A percentile compares a stretch with the other conserved stretches of the same genome.
Evolutionary conservation across 169 alveolate genomes (phyloP).

Genomic region (Eimeria acervulina): DNA sequence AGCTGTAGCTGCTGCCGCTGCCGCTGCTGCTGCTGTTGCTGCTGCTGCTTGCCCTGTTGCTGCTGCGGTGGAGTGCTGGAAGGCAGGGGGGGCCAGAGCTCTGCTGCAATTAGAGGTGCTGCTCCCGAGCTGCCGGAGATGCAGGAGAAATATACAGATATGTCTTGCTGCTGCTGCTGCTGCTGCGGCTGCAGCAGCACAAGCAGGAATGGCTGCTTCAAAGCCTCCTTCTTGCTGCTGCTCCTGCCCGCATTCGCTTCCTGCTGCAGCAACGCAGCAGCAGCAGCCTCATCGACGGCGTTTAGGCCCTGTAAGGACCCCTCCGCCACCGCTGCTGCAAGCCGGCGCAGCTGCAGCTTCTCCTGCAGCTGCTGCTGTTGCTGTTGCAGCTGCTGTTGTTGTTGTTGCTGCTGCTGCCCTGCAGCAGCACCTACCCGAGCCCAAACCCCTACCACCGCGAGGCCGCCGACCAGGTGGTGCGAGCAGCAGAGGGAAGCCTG

Average conservation of each 20-base stretch:
- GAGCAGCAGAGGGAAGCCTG: conserved; percentile 61
- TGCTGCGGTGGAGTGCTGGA: background rate
- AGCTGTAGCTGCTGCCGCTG: conserved; percentile 46
- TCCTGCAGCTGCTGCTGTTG: conserved; percentile 44
- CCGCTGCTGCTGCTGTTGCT: conserved; percentile 32
- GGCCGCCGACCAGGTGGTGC: conserved; percentile 43
- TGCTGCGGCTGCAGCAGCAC: conserved; percentile 56
- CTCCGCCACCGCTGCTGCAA: conserved; percentile 22
- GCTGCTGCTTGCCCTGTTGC: background rate
- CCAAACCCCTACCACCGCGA: conserved; percentile 43
- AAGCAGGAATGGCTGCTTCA: conserved; percentile 16
- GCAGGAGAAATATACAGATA: background rate
- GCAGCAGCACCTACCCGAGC: background rate
- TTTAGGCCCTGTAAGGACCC: conserved; percentile 14
- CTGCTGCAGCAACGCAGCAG: conserved; percentile 18
- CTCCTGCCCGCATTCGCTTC: background rate
- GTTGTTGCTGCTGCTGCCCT: too few relatives aligned
- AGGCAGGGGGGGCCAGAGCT: background rate
- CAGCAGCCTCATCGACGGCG: conserved; percentile 43
- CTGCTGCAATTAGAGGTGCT: background rate
- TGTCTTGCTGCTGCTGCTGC: conserved; percentile 39
- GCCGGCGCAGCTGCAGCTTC: conserved; percentile 44
- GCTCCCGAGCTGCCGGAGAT: background rate
- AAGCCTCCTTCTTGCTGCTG: background rate
- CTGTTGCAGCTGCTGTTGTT: conserved; percentile 47